A percentile compares a stretch with the other conserved stretches of the same genome.
Conservation (phyloP, 257 asterid species). For the Knoxia roxburghii region DNA sequence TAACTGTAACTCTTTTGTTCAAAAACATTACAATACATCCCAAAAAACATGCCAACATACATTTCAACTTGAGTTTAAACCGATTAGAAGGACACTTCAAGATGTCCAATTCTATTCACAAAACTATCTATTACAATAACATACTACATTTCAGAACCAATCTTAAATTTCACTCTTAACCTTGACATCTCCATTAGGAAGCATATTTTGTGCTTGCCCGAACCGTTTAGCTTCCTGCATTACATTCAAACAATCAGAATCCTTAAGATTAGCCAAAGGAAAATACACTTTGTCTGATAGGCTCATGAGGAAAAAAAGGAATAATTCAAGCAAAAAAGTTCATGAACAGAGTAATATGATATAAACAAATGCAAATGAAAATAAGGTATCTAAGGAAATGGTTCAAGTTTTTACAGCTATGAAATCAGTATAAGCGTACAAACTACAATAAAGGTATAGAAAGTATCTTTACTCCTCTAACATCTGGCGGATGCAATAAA, state of each 20-base stretch:
- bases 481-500: neutral
- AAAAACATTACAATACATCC: neutral
- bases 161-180: conserved; percentile 38
- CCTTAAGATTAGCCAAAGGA: neutral
- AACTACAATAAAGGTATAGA: neutral
- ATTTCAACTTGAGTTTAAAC: neutral
- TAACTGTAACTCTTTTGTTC: neutral
- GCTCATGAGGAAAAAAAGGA: neutral
- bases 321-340: neutral
- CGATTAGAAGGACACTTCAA: neutral
- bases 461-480: neutral
- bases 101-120: neutral
- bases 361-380: neutral
- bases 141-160: neutral
- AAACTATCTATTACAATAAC: conserved; percentile 7
- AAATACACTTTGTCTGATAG: neutral
- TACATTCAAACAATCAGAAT: neutral
- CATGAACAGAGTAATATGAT: neutral
- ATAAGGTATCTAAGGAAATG: neutral
- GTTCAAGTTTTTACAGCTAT: neutral
- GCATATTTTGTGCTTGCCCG: conserved; percentile 41
- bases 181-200: conserved; percentile 62
- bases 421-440: neutral
- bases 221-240: conserved; percentile 53
- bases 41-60: neutral